Percentiles rank a stretch among this genome's conserved stretches.
phyloP scores from a whole-genome alignment of 140 eudicot species.

The Oenanthe javanica region DNA sequence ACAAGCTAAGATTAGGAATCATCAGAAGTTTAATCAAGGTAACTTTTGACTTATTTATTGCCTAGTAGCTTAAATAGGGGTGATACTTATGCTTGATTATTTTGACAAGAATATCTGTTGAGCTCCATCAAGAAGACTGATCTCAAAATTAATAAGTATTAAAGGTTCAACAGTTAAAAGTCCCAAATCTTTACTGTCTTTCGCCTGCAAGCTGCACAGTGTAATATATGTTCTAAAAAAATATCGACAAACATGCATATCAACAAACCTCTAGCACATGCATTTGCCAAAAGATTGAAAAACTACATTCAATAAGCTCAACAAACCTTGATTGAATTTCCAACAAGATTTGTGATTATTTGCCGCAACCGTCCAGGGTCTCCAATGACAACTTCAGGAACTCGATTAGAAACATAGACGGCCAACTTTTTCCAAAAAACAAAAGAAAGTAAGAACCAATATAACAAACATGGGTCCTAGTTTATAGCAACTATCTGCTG shows the following conservation, averaged over 20 bases:
- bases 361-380: conserved; percentile 88
- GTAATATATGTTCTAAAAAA: no score
- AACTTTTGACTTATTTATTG: neutral
- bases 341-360: conserved; percentile 81
- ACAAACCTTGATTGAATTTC: conserved; percentile 78
- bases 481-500: neutral
- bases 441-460: neutral
- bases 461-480: neutral
- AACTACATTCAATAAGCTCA: conserved; percentile 5
- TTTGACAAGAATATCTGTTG: neutral
- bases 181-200: neutral
- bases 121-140: neutral
- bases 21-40: neutral
- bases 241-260: neutral
- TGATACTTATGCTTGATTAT: neutral
- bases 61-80: neutral
- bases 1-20: neutral
- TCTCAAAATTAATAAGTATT: neutral
- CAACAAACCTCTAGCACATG: neutral
- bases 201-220: neutral
- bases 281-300: neutral
- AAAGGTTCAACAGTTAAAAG: neutral
- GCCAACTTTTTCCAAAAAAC: conserved; percentile 47
- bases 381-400: conserved; percentile 73
- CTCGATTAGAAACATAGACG: conserved; percentile 59